Conservation (phyloP, 169 alveolate genomes). For the Eimeria praecox region DNA sequence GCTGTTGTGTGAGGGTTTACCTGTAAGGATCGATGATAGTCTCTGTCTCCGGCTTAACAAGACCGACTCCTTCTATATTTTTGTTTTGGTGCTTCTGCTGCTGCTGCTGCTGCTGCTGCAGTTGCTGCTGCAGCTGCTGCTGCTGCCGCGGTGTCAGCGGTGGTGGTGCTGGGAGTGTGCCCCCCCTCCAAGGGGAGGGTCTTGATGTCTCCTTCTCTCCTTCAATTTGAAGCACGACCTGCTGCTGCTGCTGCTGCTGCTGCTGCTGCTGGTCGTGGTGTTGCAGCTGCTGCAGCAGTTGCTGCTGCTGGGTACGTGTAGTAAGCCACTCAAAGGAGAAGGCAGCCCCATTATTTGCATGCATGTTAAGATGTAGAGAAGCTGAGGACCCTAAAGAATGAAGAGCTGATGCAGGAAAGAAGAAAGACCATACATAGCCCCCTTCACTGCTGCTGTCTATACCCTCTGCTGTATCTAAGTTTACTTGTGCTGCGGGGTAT, state of each 20-base stretch:
- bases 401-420: constrained; percentile 52
- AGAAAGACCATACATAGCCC: constrained; percentile 71
- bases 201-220: neutral
- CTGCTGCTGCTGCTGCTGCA: constrained; percentile 31
- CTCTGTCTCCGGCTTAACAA: constrained; percentile 20
- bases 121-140: constrained; percentile 29
- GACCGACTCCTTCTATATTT: neutral
- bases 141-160: constrained; percentile 40
- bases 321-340: constrained; percentile 42
- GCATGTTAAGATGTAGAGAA: constrained; percentile 26
- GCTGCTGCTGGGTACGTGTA: constrained; percentile 24
- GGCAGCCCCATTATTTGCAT: neutral
- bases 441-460: neutral
- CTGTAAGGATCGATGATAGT: constrained; percentile 19
- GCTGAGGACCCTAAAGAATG: constrained; percentile 45
- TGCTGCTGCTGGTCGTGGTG: constrained; percentile 47
- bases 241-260: constrained; percentile 39
- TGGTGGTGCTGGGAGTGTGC: constrained; percentile 29
- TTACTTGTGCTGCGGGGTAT: constrained; percentile 69
- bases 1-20: too few relatives aligned
- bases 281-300: constrained; percentile 1
- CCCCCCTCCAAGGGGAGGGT: constrained; percentile 51
- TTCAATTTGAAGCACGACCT: neutral
- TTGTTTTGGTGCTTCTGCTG: neutral
- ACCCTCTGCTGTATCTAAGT: constrained; percentile 21